These are phyloP conservation scores for Candida loeiensis DNA, from an alignment of 805 yeast genomes.

Conservation along the genomic window DNA sequence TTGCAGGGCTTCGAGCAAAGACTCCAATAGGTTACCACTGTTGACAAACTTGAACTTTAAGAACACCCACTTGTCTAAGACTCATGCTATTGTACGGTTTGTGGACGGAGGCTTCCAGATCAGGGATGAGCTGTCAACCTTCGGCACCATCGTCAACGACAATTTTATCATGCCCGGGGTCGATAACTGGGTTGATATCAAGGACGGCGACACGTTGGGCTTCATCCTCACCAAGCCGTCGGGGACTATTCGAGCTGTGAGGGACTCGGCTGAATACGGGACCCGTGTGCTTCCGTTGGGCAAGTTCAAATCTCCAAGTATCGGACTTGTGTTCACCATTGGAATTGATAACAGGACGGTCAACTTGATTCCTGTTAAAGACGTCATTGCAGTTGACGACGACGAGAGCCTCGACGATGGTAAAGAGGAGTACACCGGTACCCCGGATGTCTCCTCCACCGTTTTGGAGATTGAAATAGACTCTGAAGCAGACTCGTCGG, in stretches of 20 bases:
- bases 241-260: conserved; percentile 14
- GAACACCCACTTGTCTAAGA: conserved; percentile 36
- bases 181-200: conserved; percentile 14
- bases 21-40: conserved; percentile 21
- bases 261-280: conserved; percentile 13
- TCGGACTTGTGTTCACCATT: conserved; percentile 20
- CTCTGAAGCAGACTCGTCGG: conserved; percentile 8
- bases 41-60: conserved; percentile 30
- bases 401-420: conserved; percentile 8
- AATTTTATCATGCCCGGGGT: conserved; percentile 20
- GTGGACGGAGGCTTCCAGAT: conserved; percentile 19
- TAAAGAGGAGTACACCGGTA: not conserved
- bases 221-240: conserved; percentile 35
- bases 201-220: conserved; percentile 29
- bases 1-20: conserved; percentile 31
- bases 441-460: not conserved
- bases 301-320: conserved; percentile 19
- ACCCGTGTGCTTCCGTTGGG: conserved; percentile 16
- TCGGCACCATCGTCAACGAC: conserved; percentile 36
- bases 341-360: conserved; percentile 12
- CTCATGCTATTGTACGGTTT: conserved; percentile 29
- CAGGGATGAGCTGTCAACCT: conserved; percentile 33
- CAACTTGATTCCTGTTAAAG: conserved; percentile 14
- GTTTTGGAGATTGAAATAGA: conserved; percentile 1
- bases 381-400: conserved; percentile 8